Percentiles rank a stretch among this genome's conserved stretches.
Conservation (phyloP, 305 asterid genomes). For the Fraxinus nigra region DNA sequence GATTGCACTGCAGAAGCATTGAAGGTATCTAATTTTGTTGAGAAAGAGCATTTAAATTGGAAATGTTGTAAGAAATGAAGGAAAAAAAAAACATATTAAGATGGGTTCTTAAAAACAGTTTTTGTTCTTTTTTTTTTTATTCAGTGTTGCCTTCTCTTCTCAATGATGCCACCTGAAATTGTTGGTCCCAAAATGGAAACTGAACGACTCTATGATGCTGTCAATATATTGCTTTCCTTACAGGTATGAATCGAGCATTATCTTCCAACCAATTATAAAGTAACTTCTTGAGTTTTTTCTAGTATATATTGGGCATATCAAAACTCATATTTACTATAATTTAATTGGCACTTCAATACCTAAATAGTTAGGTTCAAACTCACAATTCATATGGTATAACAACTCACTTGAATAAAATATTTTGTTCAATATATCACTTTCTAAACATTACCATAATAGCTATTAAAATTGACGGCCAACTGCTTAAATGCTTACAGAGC, state of each 20-base stretch:
- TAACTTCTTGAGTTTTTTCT: neutral
- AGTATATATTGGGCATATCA: neutral
- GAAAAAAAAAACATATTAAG: neutral
- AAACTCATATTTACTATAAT: neutral
- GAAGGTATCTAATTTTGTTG: constrained; percentile 41
- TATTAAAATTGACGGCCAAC: neutral
- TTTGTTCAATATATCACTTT: neutral
- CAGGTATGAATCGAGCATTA: constrained; percentile 44
- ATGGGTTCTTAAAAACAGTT: neutral
- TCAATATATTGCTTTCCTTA: constrained; percentile 65
- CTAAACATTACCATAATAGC: neutral
- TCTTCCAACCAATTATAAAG: neutral
- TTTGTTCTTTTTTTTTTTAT: neutral
- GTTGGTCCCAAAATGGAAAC: constrained; percentile 73
- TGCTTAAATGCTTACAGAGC: constrained; percentile 50
- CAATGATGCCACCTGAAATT: constrained; percentile 68
- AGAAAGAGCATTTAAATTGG: neutral
- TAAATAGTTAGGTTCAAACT: neutral
- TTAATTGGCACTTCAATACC: neutral
- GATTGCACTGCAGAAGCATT: constrained; percentile 87
- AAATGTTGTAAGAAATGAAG: neutral
- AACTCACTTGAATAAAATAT: neutral
- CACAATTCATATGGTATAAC: neutral
- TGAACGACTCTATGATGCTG: constrained; percentile 63
- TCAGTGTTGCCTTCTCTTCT: constrained; percentile 84